phyloP scores from a whole-genome alignment of 495 filamentous ascomycete genomes.

The Clavariopsis aquatica region DNA sequence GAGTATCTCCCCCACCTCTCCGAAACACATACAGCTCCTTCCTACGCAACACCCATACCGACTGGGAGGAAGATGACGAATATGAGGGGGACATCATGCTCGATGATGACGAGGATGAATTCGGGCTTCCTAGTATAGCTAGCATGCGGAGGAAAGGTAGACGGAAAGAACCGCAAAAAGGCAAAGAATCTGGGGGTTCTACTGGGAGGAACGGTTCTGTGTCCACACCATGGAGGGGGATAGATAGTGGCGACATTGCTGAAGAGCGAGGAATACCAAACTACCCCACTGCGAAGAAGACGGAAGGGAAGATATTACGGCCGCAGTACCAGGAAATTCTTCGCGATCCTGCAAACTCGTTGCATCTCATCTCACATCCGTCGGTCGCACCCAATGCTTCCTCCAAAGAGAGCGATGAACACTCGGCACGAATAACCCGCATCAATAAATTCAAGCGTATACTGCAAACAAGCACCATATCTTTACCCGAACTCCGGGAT shows the following conservation, averaged over 20 bases:
- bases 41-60: constrained; percentile 70
- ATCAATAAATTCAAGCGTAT: constrained; percentile 99
- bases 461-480: constrained; percentile 85
- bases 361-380: constrained; percentile 91
- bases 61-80: constrained; percentile 71
- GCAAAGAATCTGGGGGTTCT: constrained; percentile 52
- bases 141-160: constrained; percentile 76
- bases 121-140: constrained; percentile 85
- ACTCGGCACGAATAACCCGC: constrained; percentile 82
- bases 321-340: constrained; percentile 98
- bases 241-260: constrained; percentile 87
- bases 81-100: constrained; percentile 58
- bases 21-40: constrained; percentile 73
- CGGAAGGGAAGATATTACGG: constrained; percentile 89
- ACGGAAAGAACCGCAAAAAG: constrained; percentile 50
- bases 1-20: constrained; percentile 58
- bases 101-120: constrained; percentile 90
- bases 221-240: constrained; percentile 49
- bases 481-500: constrained; percentile 76
- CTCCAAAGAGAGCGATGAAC: constrained; percentile 80
- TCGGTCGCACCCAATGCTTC: constrained; percentile 71
- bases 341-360: constrained; percentile 89
- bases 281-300: constrained; percentile 84
- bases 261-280: constrained; percentile 83
- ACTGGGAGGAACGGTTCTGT: neutral